These are phyloP conservation scores for Tubosaeta sp. DNA, from an alignment of 768 basidiomycete species.

Conservation along the genomic window DNA sequence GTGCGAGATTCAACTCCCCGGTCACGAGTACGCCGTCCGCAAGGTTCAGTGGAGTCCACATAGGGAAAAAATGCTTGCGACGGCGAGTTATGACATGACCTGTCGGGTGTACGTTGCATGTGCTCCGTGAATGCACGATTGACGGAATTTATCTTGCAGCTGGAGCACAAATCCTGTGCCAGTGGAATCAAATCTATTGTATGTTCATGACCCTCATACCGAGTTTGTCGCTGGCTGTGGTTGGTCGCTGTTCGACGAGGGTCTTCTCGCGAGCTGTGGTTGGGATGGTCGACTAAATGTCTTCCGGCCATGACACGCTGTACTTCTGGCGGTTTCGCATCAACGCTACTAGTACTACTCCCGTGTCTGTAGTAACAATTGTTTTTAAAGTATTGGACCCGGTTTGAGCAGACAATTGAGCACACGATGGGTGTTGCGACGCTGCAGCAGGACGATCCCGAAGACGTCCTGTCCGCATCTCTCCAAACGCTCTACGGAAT, in stretches of 20 bases:
- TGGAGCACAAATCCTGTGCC: conserved; percentile 66
- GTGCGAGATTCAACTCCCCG: conserved; percentile 67
- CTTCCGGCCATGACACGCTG: conserved; percentile 47
- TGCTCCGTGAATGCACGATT: background rate
- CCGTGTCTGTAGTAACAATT: background rate
- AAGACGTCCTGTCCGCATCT: conserved; percentile 67
- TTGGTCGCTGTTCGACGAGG: conserved; percentile 92
- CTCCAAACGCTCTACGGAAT: conserved; percentile 60
- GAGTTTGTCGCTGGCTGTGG: conserved; percentile 92
- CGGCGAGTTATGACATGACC: conserved; percentile 91
- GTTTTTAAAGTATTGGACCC: too few species aligned
- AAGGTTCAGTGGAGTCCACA: conserved; percentile 90
- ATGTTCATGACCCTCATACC: conserved; percentile 84
- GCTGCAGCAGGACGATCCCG: conserved; percentile 41
- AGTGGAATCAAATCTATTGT: conserved; percentile 47
- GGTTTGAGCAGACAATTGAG: background rate
- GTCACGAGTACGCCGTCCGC: conserved; percentile 88
- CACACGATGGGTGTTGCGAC: background rate
- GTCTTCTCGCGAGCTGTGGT: conserved; percentile 80
- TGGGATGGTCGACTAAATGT: conserved; percentile 88
- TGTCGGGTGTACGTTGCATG: conserved; percentile 69
- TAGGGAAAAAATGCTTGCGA: conserved; percentile 62
- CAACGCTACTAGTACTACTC: background rate
- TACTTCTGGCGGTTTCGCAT: too few species aligned
- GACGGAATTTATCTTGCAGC: conserved; percentile 33